A percentile compares a stretch with the other conserved stretches of the same genome.
These are phyloP conservation scores for Hibiscus trionum DNA, from an alignment of 345 rosid genomes.

Conservation along the genomic window DNA sequence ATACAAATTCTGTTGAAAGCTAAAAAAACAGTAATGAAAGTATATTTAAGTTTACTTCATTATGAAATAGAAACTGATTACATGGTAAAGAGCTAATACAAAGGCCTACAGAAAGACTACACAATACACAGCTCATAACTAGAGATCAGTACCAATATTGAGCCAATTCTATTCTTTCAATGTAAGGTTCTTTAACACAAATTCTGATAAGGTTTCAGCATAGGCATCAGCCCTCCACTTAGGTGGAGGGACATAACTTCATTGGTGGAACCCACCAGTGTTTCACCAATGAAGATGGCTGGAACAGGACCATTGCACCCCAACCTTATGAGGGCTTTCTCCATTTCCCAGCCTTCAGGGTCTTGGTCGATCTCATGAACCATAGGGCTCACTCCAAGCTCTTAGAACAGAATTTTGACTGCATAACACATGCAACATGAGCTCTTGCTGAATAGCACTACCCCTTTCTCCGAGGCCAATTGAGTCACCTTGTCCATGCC, in stretches of 20 bases:
- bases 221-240: constrained; percentile 50
- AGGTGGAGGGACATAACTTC: constrained; percentile 85
- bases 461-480: constrained; percentile 58
- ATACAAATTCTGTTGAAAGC: no score
- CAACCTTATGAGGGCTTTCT: constrained; percentile 59
- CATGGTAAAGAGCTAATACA: constrained; percentile 26
- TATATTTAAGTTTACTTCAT: constrained; percentile 24
- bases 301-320: constrained; percentile 64
- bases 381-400: constrained; percentile 55
- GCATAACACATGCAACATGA: constrained; percentile 78
- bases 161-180: constrained; percentile 31
- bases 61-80: constrained; percentile 20
- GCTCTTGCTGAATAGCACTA: constrained; percentile 75
- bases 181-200: constrained; percentile 21
- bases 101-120: constrained; percentile 18
- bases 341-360: constrained; percentile 64
- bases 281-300: constrained; percentile 66
- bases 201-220: constrained; percentile 59
- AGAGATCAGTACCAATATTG: not conserved
- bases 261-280: constrained; percentile 66
- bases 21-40: no score
- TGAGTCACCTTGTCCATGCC: constrained; percentile 61
- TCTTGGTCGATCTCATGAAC: constrained; percentile 68
- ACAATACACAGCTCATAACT: constrained; percentile 13
- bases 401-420: constrained; percentile 58